Conservation (phyloP, 2,329 filamentous ascomycete genomes). For the Neocucurbitaria cava region DNA sequence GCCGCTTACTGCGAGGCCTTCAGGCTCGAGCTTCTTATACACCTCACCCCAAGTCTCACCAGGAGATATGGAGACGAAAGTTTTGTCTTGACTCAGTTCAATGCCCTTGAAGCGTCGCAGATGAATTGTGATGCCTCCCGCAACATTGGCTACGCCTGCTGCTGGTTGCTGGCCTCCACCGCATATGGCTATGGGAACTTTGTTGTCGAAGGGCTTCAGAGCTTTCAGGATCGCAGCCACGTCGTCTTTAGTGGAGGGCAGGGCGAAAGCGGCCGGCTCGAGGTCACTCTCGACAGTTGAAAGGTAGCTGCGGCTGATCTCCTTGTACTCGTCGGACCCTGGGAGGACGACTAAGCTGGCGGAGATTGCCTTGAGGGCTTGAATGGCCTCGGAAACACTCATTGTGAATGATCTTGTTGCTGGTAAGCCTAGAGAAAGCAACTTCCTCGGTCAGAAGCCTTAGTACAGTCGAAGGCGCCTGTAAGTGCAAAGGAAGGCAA, state of each 20-base stretch:
- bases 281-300: not conserved
- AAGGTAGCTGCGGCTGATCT: not conserved
- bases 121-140: not conserved
- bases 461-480: not conserved
- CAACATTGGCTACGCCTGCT: not conserved
- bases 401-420: not conserved
- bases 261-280: not conserved
- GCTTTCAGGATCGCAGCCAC: not conserved
- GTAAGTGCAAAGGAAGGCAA: not conserved
- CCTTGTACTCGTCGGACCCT: not conserved
- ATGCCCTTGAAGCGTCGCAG: conserved; percentile 1
- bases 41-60: conserved; percentile 1
- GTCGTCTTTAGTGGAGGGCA: not conserved
- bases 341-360: not conserved
- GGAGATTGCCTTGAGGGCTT: not conserved
- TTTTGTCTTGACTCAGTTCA: not conserved
- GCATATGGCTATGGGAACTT: not conserved
- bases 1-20: not conserved
- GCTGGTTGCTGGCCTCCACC: not conserved
- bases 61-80: not conserved
- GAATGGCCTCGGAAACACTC: not conserved
- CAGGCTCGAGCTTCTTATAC: not conserved
- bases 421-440: not conserved
- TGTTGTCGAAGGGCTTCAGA: not conserved
- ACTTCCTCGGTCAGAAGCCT: not conserved